Conservation (phyloP, 768 basidiomycete genomes). For the Lactarius sp. region DNA sequence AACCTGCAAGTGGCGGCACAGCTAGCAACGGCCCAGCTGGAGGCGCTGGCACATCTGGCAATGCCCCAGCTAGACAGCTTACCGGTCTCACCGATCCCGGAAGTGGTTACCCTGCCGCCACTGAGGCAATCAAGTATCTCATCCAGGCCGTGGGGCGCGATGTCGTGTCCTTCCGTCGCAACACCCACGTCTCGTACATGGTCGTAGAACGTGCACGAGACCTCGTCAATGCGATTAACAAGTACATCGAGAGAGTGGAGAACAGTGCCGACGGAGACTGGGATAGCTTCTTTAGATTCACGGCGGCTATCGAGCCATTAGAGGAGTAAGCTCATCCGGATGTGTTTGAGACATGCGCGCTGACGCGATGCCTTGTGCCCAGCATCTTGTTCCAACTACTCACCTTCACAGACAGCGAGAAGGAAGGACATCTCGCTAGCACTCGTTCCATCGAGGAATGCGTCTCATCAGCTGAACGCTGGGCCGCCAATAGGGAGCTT, state of each 20-base stretch:
- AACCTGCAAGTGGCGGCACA: not conserved
- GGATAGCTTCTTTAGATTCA: constrained; percentile 24
- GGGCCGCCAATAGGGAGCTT: constrained; percentile 12
- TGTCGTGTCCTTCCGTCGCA: constrained; percentile 22
- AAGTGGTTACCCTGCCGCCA: constrained; percentile 8
- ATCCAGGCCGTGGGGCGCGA: constrained; percentile 20
- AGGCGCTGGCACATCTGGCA: too few species aligned
- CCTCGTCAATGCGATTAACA: constrained; percentile 20
- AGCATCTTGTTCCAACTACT: constrained; percentile 16
- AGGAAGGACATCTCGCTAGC: constrained; percentile 6
- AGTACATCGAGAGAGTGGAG: constrained; percentile 21
- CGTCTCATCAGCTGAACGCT: not conserved
- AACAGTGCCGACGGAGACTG: constrained; percentile 4
- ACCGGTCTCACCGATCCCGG: constrained; percentile 5
- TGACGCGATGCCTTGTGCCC: not conserved
- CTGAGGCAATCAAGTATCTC: constrained; percentile 23
- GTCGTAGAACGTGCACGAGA: constrained; percentile 23
- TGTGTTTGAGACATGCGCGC: not conserved
- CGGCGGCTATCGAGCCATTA: constrained; percentile 25
- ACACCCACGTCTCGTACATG: constrained; percentile 25
- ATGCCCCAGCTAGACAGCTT: not conserved
- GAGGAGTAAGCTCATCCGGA: constrained; percentile 16
- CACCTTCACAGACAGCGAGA: constrained; percentile 14
- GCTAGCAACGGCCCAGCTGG: too few species aligned
- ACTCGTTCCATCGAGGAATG: not conserved